Conservation (phyloP, 371 early-diverging fungal species). For the Zychaea mexicana region DNA sequence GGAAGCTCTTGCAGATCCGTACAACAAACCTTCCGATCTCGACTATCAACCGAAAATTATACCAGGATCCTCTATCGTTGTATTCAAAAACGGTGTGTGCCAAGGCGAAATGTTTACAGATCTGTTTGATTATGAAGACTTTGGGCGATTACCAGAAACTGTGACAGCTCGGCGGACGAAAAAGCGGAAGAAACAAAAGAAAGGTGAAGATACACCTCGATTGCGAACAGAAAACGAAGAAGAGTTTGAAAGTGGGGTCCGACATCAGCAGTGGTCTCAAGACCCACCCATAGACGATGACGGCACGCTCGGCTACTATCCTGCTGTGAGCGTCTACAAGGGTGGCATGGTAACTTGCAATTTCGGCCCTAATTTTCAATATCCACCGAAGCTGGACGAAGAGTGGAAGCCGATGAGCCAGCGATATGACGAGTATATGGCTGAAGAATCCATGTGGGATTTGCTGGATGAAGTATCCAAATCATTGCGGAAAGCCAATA, state of each 20-base stretch:
- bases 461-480: conserved; percentile 64
- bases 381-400: conserved; percentile 55
- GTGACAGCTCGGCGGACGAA: conserved; percentile 36
- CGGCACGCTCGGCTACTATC: conserved; percentile 73
- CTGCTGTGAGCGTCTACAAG: conserved; percentile 66
- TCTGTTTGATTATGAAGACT: conserved; percentile 56
- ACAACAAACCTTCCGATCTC: conserved; percentile 25
- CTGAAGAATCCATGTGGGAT: conserved; percentile 70
- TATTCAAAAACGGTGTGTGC: conserved; percentile 70
- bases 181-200: conserved; percentile 43
- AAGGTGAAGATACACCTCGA: conserved; percentile 15
- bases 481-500: conserved; percentile 16
- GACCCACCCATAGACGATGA: conserved; percentile 65
- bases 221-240: conserved; percentile 26
- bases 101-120: conserved; percentile 68
- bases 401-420: conserved; percentile 67
- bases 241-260: conserved; percentile 30
- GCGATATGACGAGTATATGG: conserved; percentile 62
- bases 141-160: conserved; percentile 45
- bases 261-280: conserved; percentile 44
- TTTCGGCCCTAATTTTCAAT: conserved; percentile 69
- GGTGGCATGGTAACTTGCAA: conserved; percentile 69
- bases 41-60: conserved; percentile 37
- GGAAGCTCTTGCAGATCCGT: conserved; percentile 50
- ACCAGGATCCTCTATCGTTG: conserved; percentile 58